These are phyloP conservation scores for Gossypium gossypioides DNA, from an alignment of 441 rosid species.

Conservation along the genomic window DNA sequence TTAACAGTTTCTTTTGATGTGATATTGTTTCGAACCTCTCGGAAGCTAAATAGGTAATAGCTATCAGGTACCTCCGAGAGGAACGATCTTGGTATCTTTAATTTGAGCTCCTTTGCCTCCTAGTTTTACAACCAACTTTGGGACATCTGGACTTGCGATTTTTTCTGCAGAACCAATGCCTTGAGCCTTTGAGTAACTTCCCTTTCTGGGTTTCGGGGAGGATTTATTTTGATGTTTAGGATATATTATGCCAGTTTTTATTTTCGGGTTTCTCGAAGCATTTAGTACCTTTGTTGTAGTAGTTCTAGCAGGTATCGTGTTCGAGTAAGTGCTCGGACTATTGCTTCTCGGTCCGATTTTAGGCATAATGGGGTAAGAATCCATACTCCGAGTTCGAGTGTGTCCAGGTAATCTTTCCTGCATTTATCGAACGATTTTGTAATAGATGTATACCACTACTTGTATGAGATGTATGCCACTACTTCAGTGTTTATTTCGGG, in stretches of 20 bases:
- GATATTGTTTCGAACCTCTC: conserved; percentile 14
- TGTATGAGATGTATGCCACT: neutral
- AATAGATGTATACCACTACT: too few relatives aligned
- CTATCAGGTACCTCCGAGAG: neutral
- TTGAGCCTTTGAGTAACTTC: conserved; percentile 28
- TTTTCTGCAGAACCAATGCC: conserved; percentile 17
- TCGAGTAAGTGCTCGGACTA: conserved; percentile 28
- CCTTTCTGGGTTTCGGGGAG: conserved; percentile 30
- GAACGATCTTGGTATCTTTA: conserved; percentile 6
- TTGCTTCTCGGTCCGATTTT: conserved; percentile 26
- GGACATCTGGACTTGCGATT: neutral
- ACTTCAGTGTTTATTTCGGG: conserved; percentile 17
- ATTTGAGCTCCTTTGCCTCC: conserved; percentile 4
- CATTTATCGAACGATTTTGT: too few relatives aligned
- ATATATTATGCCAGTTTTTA: conserved; percentile 24
- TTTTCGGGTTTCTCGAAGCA: conserved; percentile 35
- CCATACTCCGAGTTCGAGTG: conserved; percentile 36
- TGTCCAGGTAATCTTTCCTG: conserved; percentile 21
- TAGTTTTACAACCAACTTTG: conserved; percentile 11
- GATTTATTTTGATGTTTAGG: conserved; percentile 33
- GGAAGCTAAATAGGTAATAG: conserved; percentile 4
- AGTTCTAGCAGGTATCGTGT: conserved; percentile 29
- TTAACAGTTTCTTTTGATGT: conserved; percentile 12
- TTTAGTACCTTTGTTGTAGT: conserved; percentile 25
- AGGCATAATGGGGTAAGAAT: conserved; percentile 27